Base-by-base conservation (phyloP, 2,329 filamentous ascomycete genomes). In the Trichoderma oligosporum region DNA sequence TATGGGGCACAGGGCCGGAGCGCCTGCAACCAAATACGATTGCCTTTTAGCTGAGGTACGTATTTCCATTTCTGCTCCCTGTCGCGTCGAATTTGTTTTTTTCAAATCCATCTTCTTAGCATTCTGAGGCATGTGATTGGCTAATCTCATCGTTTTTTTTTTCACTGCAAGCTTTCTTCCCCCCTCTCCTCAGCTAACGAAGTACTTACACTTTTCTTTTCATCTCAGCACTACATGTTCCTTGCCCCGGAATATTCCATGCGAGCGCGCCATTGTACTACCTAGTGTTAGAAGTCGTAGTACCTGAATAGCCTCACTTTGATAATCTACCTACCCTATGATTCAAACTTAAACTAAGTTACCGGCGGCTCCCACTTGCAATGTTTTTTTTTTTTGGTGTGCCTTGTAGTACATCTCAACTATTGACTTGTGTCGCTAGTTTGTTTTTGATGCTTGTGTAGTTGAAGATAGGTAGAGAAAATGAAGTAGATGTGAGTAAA, bases 41-140 rank as follows among this genome's bases (percentile, higher is more conserved):
- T 55, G 31, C 51, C 41, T 55, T 20, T 22, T 35, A n/a, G 27
- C 44, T 3, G 20, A 27, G 44, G 27, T 33, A 29, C 11, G 44
- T 46, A 33, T 33, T 22, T 33, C 9, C 18, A 12, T 35, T 52
- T 24, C 36, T 38, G 22, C 49, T 33, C 38, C 24, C 18, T 35
- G 51, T 55, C 51, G 51, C 51, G 51, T 55, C 51, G 33, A 52
- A 36, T 52, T 46, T 54, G 31, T 45, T 54, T 54, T 54, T 38
- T 29, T 38, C 9, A 12, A 2, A 12, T 14, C 8, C 16, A 5
- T 25, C 36, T 42, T 44, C 9, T 35, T 31, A 33, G 2, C 16
- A 9, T 27, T 12, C 4, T 11, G 31, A 8, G 46, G 2, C 24
- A 55, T 36, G 16, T 46, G 31, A 55, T 55, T 55, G 51, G 51